phyloP scores from a whole-genome alignment of 2,329 filamentous ascomycete species.

The Penicillium sclerotiorum region DNA sequence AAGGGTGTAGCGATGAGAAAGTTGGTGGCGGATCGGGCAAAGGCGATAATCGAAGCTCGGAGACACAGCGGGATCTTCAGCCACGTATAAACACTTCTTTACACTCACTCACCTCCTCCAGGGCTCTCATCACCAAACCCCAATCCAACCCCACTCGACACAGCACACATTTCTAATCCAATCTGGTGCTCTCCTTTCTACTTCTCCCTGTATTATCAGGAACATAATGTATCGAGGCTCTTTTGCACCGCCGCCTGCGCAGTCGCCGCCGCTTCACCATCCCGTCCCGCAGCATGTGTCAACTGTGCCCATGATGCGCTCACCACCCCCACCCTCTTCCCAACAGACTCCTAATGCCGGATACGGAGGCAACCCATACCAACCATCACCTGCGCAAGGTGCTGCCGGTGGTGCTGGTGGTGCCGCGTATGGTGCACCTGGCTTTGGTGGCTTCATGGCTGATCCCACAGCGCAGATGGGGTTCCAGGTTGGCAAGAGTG shows the following conservation, averaged over 20 bases:
- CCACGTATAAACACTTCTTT: conserved; percentile 37
- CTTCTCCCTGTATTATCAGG: conserved; percentile 9
- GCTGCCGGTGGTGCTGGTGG: no score
- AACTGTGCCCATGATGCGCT: conserved; percentile 94
- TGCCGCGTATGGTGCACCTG: conserved; percentile 49
- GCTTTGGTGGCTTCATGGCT: conserved; percentile 91
- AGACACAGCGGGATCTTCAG: conserved; percentile 31
- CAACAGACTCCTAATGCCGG: conserved; percentile 65
- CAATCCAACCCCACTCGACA: conserved; percentile 11
- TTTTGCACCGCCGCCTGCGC: conserved; percentile 73
- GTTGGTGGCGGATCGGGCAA: conserved; percentile 26
- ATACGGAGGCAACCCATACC: conserved; percentile 54
- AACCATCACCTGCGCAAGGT: conserved; percentile 47
- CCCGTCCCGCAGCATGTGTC: conserved; percentile 98
- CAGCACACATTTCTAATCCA: conserved; percentile 15
- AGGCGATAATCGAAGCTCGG: conserved; percentile 25
- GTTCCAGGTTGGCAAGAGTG: conserved; percentile 89
- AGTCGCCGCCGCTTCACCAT: conserved; percentile 91
- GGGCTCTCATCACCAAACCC: conserved; percentile 1
- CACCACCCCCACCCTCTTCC: conserved; percentile 77
- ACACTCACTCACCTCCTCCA: conserved; percentile 10
- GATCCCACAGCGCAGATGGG: conserved; percentile 95
- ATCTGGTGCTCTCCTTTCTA: conserved; percentile 13
- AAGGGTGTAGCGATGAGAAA: conserved; percentile 8
- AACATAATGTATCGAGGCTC: conserved; percentile 77